phyloP scores from a whole-genome alignment of 1,284 basidiomycete species.

The Cryptococcus neoformans region DNA sequence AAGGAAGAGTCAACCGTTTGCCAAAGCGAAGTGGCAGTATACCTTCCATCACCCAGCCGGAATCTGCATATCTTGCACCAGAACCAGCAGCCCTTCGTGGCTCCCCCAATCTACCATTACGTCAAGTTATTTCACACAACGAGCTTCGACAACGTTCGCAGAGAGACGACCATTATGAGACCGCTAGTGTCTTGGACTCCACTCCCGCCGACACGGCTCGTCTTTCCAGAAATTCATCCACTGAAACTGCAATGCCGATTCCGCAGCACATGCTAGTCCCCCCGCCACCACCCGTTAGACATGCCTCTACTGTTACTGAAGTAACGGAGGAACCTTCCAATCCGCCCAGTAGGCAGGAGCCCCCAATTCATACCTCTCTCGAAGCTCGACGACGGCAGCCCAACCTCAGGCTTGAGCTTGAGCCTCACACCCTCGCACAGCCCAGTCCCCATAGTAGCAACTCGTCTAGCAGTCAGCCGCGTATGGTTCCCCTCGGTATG shows the following conservation, averaged over 20 bases:
- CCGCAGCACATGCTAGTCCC: neutral
- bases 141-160: constrained; percentile 23
- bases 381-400: constrained; percentile 45
- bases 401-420: constrained; percentile 45
- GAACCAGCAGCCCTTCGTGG: constrained; percentile 20
- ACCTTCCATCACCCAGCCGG: constrained; percentile 9
- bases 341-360: constrained; percentile 10
- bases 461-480: constrained; percentile 10
- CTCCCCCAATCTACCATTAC: constrained; percentile 15
- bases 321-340: constrained; percentile 2
- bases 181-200: constrained; percentile 20
- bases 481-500: constrained; percentile 11
- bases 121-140: constrained; percentile 28
- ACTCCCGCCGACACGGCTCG: constrained; percentile 25
- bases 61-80: constrained; percentile 22
- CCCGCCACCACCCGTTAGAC: constrained; percentile 12
- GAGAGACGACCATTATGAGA: constrained; percentile 3
- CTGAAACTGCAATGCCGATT: constrained; percentile 11
- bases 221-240: constrained; percentile 17
- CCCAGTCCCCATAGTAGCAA: constrained; percentile 9
- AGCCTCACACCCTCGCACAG: constrained; percentile 29
- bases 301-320: constrained; percentile 24
- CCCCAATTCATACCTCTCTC: constrained; percentile 20
- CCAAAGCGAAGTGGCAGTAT: constrained; percentile 8
- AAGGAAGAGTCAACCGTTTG: no score